Conservation (phyloP, 2,329 filamentous ascomycete species). For the Didymella lethalis region DNA sequence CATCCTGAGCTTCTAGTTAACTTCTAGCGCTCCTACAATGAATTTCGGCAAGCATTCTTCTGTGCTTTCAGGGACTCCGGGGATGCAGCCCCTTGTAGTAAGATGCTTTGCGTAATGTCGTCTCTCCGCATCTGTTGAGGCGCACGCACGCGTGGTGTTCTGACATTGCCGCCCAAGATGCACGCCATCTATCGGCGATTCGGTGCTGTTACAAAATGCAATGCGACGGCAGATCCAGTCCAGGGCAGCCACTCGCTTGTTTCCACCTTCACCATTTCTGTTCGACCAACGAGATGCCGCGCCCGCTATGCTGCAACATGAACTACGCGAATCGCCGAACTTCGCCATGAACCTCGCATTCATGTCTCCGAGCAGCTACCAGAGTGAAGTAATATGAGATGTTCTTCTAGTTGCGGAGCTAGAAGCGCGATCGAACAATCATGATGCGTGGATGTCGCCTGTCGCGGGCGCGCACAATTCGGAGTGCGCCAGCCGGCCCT, state of each 20-base stretch:
- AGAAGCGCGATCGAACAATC: slow-evolving; percentile 27
- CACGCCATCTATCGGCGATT: slow-evolving; percentile 15
- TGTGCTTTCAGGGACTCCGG: slow-evolving; percentile 6
- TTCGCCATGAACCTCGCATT: slow-evolving; percentile 14
- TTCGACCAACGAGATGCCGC: slow-evolving; percentile 13
- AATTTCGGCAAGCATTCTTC: slow-evolving; percentile 1
- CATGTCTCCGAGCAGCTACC: slow-evolving; percentile 13
- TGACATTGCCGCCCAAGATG: slow-evolving; percentile 17
- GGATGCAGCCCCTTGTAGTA: slow-evolving; percentile 8
- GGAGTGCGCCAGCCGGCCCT: slow-evolving; percentile 10
- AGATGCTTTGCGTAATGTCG: slow-evolving; percentile 14
- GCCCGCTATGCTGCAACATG: slow-evolving; percentile 1
- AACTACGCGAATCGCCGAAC: slow-evolving; percentile 14
- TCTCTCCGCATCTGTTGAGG: slow-evolving; percentile 17
- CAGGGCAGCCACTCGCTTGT: slow-evolving; percentile 21
- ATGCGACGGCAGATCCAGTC: slow-evolving; percentile 6
- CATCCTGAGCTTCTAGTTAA: slow-evolving; percentile 28
- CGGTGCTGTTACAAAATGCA: slow-evolving; percentile 22
- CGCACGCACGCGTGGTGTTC: slow-evolving; percentile 6
- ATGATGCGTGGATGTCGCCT: slow-evolving; percentile 23
- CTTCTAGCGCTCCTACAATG: slow-evolving; percentile 32
- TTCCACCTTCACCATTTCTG: slow-evolving; percentile 10
- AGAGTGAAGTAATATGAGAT: background rate
- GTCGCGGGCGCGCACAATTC: slow-evolving; percentile 11
- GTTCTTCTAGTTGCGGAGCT: slow-evolving; percentile 24